Base-by-base conservation (phyloP, 2,329 filamentous ascomycete species). In the Phyllachora maydis region DNA sequence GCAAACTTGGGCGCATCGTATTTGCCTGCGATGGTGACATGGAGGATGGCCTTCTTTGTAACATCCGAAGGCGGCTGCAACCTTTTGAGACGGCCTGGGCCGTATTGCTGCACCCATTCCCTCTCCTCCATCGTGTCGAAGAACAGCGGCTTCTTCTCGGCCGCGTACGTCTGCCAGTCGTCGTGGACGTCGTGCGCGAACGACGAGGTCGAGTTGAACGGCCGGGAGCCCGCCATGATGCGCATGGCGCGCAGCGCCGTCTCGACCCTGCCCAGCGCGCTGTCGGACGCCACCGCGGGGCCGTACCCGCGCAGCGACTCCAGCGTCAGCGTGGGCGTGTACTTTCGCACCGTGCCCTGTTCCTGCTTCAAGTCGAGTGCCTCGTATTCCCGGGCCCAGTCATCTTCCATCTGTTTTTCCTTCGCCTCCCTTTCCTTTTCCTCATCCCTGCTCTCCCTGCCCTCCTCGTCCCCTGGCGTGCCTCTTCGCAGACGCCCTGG, bases 231-330 rank as follows among this genome's bases (percentile, higher is more conserved):
- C 8, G 43, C 47, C 21, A 55, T 35, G 19, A 53, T 31, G 10
- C 50, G 43, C 38, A 52, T 47, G 30, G 41, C 38, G 10, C 45
- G 43, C 22, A 52, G 21, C 6, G 39, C 48, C 11, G 41, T 35
- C 32, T 45, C 43, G 21, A 41, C 35, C 26, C 37, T 34, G 22
- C 40, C 45, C 23, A 43, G 30, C 12, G 37, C 26, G 23, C 39
- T 36, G 19, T 36, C 29, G 11, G 35, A 41, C 3, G 48, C 40
- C n/a, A 52, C 26, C 5, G 46, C 44, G 8, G 50, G 47, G 6
- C 43, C 46, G 39, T 44, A 47, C 20, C 46, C 47, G 14, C 34
- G 30, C 20, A 55, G 41, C 13, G 41, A 33, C 22, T 37, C 39
- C 14, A 39, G 33, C 23, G 44, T 39, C 24, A 46, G 24, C 11